Base-by-base conservation (phyloP, 257 asterid species). In the Rubia yunnanensis region DNA sequence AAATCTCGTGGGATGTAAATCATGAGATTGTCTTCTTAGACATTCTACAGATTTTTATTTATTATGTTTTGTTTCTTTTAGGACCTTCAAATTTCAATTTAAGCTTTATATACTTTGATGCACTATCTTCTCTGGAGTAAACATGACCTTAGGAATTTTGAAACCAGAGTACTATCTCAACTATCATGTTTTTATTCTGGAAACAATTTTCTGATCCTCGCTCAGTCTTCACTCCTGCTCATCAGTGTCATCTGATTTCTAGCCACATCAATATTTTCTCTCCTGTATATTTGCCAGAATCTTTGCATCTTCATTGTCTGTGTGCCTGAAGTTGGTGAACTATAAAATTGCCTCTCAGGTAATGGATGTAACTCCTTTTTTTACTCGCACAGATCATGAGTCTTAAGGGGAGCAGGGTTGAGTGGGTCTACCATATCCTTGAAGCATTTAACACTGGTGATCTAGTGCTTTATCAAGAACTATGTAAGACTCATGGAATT, bases 371-470 rank as follows among this genome's bases (percentile, higher is more conserved):
- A 50, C 70, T n/a, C n/a, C n/a, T 46, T 60, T 23, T 67, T 46
- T 44, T 55, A 31, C 70, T 32, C 63, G 34, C 67, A 73, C 92
- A 94, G 97, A 75, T 94, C 60, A 90, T 83, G 77, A 90, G 95
- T 83, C 92, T 94, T 67, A 36, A 77, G 46, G 97, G 97, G 70
- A 82, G 95, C 10, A 85, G 83, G 74, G 95, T 86, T 66, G 96
- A 90, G 73, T 94, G 99, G 99, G 80, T 88, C 20, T 94, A 83
- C 78, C 81, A 82, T 74, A 86, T 88, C 39, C 89, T 94, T 8
- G 99, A 90, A 85, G 98, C 95, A 70, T 94, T 88, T 72, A 94
- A 86, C 70, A 50, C 89, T 74, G 96, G 99, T 56, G 89, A 90
- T 79, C 78, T 90, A 72, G 84, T 78, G 57, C 95, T 91, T 30